Evolutionary conservation across 257 asterid species (phyloP).

Genomic region (Thymus mandschuricus): DNA sequence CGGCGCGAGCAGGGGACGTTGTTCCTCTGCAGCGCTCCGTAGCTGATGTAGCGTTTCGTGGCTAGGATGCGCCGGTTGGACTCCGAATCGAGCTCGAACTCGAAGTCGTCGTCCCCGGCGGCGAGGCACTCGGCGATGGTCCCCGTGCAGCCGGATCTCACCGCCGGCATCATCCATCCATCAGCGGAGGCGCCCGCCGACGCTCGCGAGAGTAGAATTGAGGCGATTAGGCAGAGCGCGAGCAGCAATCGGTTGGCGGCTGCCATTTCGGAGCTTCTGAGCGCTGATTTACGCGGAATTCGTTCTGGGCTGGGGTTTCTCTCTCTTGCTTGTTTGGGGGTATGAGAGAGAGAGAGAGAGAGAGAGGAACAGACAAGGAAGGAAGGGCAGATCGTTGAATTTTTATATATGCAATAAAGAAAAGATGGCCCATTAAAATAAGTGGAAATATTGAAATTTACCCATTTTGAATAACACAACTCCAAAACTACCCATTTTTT

Average conservation of each 20-base stretch:
- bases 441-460: no score
- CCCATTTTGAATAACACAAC: no score
- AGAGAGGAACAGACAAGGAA: neutral
- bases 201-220: slow-evolving; percentile 31
- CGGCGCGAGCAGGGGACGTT: slow-evolving; percentile 90
- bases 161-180: slow-evolving; percentile 62
- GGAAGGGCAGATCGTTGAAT: slow-evolving; percentile 10
- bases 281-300: slow-evolving; percentile 24
- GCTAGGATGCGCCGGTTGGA: slow-evolving; percentile 79
- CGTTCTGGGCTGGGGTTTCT: slow-evolving; percentile 4
- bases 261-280: slow-evolving; percentile 30
- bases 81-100: slow-evolving; percentile 79
- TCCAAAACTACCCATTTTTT: no score
- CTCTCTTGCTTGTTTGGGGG: slow-evolving; percentile 17
- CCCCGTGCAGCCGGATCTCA: slow-evolving; percentile 66
- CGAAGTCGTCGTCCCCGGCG: slow-evolving; percentile 67
- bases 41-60: slow-evolving; percentile 75
- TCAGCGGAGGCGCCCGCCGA: slow-evolving; percentile 48
- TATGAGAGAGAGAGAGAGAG: neutral
- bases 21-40: slow-evolving; percentile 90
- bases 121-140: slow-evolving; percentile 61
- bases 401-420: slow-evolving; percentile 12
- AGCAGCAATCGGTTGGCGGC: slow-evolving; percentile 29
- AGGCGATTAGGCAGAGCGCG: slow-evolving; percentile 32
- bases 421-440: slow-evolving; percentile 11